Evolutionary conservation across 2,329 filamentous ascomycete species (phyloP).

Genomic region (Madurella fahalii): DNA sequence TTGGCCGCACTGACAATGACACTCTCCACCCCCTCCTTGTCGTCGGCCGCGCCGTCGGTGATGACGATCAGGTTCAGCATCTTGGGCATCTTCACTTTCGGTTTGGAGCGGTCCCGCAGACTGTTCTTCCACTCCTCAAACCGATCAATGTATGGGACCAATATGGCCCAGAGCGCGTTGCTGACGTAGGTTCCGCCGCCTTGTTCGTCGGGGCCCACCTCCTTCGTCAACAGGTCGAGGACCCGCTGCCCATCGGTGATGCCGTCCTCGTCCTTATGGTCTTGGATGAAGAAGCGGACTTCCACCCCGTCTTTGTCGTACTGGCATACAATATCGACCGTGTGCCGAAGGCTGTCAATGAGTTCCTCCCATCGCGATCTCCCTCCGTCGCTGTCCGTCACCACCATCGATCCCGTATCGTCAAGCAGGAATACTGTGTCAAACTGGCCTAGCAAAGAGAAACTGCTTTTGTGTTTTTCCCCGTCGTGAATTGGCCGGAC

Average conservation of each 20-base stretch:
- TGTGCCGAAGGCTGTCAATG: conserved; percentile 13
- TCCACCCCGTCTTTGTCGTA: conserved; percentile 16
- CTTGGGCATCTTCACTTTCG: conserved; percentile 8
- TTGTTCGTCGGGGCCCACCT: conserved; percentile 15
- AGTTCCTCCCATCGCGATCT: conserved; percentile 12
- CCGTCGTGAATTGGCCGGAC: background rate
- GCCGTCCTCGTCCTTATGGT: conserved; percentile 9
- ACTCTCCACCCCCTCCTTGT: conserved; percentile 15
- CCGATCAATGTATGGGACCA: conserved; percentile 7
- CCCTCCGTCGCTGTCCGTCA: background rate
- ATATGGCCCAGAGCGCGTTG: conserved; percentile 10
- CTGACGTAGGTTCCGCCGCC: conserved; percentile 17
- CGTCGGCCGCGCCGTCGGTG: conserved; percentile 15
- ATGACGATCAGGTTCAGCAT: conserved; percentile 17
- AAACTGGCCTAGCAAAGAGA: conserved; percentile 7
- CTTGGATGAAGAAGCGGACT: conserved; percentile 13
- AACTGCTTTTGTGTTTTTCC: conserved; percentile 3
- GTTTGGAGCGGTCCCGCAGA: background rate
- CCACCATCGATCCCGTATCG: conserved; percentile 14
- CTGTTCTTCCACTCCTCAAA: conserved; percentile 9
- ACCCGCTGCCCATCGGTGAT: conserved; percentile 12
- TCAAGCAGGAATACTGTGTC: conserved; percentile 17
- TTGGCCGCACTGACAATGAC: conserved; percentile 13
- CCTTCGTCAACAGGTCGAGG: conserved; percentile 11
- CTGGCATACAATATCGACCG: conserved; percentile 11